Conservation (phyloP, 768 basidiomycete species). For the Psilocybe tampanensis region DNA sequence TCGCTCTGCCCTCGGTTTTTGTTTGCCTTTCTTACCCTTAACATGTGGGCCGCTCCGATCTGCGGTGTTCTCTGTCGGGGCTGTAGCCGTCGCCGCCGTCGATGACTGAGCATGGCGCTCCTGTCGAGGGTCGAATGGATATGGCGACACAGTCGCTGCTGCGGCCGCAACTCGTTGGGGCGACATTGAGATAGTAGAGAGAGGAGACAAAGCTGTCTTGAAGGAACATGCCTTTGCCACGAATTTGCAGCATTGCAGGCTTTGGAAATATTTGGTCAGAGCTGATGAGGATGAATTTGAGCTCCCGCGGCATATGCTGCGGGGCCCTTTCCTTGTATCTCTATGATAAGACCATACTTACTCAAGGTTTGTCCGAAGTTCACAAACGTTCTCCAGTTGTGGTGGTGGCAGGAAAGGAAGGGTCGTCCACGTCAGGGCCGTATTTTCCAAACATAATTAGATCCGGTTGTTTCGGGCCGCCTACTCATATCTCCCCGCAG, state of each 20-base stretch:
- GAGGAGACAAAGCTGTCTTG: slow-evolving; percentile 29
- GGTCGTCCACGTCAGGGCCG: too few species aligned
- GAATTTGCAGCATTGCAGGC: slow-evolving; percentile 37
- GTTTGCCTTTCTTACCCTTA: slow-evolving; percentile 43
- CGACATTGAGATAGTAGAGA: slow-evolving; percentile 41
- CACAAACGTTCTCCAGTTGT: neutral
- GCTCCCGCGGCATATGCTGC: neutral
- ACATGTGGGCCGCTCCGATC: slow-evolving; percentile 47
- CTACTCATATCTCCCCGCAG: too few species aligned
- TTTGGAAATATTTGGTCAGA: slow-evolving; percentile 38
- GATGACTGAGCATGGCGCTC: slow-evolving; percentile 13
- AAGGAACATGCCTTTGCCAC: slow-evolving; percentile 41
- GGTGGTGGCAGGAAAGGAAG: neutral
- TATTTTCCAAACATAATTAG: neutral
- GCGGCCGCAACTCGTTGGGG: slow-evolving; percentile 49
- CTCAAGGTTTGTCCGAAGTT: neutral
- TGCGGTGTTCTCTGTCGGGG: slow-evolving; percentile 53
- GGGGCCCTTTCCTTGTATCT: neutral
- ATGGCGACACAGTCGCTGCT: slow-evolving; percentile 51
- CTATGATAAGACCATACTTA: neutral
- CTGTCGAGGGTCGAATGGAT: slow-evolving; percentile 57
- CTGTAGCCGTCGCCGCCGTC: neutral
- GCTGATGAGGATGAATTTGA: neutral
- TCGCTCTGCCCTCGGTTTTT: slow-evolving; percentile 38
- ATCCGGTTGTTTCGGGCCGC: neutral